Evolutionary conservation across 495 filamentous ascomycete genomes (phyloP), one percentile per base, ranked within the genome.

Genomic region (Aspergillus coremiiformis): DNA sequence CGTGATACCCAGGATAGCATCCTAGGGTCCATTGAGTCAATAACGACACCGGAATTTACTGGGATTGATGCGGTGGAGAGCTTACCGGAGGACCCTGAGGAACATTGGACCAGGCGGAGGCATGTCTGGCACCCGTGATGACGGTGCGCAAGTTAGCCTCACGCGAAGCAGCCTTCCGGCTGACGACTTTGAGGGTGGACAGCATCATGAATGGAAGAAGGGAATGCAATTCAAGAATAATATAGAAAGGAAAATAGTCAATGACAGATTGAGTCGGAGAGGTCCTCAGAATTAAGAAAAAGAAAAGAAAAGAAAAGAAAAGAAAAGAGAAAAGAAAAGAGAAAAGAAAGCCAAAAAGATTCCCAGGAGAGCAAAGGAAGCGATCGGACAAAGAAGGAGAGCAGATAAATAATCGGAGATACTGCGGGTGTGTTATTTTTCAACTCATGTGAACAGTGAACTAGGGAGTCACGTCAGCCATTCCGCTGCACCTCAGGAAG

Each of bases 1-100:
- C 47, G 93, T 97, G 76, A 98, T 94, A 75, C 92, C 92, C 80
- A 91, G 80, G 73, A 92, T 90, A 42, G 85, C 87, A 86, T 92
- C 73, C 72, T 76, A 67, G 14, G 54, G 47, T 24, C 22, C 49
- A 54, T 39, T 48, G 24, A 12, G 53, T 76, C 49, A 75, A 67
- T 51, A 58, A 69, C 62, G 52, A 32, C 19, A 45, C 49, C 21
- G 24, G 41, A 14, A 56, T 54, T 44, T 49, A 49, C 30, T 35
- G n/a, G 24, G 2, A 30, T 14, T 29, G n/a, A 17, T 30, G 32
- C 32, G 5, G 5, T 26, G 20, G 45, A 17, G 20, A 59, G 81
- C 88, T 72, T 81, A 95, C 90, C 60, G 90, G 90, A 76, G 91
- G 90, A 52, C 90, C 90, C 75, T 95, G 89, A 59, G 89, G 85